Evolutionary conservation across 495 filamentous ascomycete species (phyloP).

Genomic region (Penicillium lagena): DNA sequence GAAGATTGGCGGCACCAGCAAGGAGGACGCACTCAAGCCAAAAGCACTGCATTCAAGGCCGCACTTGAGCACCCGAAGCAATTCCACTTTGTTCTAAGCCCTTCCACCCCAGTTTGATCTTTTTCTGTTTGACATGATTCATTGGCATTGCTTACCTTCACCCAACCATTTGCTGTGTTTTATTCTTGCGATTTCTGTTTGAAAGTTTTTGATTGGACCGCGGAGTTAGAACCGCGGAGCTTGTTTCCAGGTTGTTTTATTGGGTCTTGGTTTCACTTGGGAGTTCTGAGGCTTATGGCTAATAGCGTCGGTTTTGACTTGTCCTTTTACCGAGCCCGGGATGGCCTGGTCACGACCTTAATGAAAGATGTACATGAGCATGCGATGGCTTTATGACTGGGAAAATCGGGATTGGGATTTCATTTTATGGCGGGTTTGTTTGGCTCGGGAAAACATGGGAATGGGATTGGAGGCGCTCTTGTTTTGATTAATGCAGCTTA

Average conservation of each 20-base stretch:
- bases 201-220: constrained; percentile 10
- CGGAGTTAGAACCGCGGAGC: constrained; percentile 15
- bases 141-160: constrained; percentile 1
- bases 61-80: constrained; percentile 32
- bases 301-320: constrained; percentile 18
- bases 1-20: constrained; percentile 63
- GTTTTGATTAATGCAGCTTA: constrained; percentile 8
- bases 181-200: constrained; percentile 7
- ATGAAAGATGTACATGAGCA: constrained; percentile 44
- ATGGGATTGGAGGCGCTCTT: constrained; percentile 12
- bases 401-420: constrained; percentile 17
- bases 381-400: constrained; percentile 33
- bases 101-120: background rate
- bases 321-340: constrained; percentile 20
- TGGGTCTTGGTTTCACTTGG: constrained; percentile 19
- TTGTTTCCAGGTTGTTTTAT: constrained; percentile 13
- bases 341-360: constrained; percentile 39
- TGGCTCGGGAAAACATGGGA: too few species aligned
- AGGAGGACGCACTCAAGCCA: constrained; percentile 22
- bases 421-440: constrained; percentile 1
- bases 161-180: constrained; percentile 1
- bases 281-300: constrained; percentile 21
- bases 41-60: constrained; percentile 30
- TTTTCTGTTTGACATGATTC: constrained; percentile 1
- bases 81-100: constrained; percentile 37